Base-by-base conservation (phyloP, 331 rosid genomes). In the Pyrus hybrid region DNA sequence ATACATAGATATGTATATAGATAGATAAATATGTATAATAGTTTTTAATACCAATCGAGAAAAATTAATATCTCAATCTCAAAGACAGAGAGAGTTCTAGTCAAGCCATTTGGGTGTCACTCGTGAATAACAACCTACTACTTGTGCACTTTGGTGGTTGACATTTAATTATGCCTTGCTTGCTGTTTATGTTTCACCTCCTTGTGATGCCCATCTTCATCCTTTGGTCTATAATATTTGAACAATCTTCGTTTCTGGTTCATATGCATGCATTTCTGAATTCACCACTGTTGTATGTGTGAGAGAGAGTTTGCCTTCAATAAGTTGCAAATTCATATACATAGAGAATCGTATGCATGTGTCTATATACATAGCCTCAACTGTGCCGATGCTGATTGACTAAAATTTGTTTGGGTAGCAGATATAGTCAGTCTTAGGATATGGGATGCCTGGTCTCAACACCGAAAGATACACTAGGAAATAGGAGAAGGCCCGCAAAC, bases 361-460 rank as follows among this genome's bases (percentile, higher is more conserved):
- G 57, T 51, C 21, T 7, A 14, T 32, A 63, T 20, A 45, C 3
- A 41, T 21, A 65, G 60, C 29, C 47, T 37, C 43, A 37, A 37
- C 43, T 37, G 43, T 37, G 68, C 75, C 70, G 85, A 29, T 45
- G 78, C 81, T 78, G 76, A 78, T 84, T 86, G 57, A 49, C n/a
- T 81, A 76, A 71, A 12, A 68, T 75, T 79, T 49, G 28, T 68
- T 82, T 83, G 80, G 66, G 76, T 68, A 51, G 82, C 88, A 87
- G 93, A 87, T 74, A 75, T 76, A 80, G 86, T 51, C n/a, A 77
- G 74, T 83, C 79, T 77, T 37, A 28, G 77, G 82, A 81, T 75
- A 95, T 95, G 99, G 99, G 99, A 64, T 95, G 99, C 84, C 63
- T 92, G 41, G 83, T 80, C 41, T 95, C 99, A 22, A 89, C 89